Evolutionary conservation across 2,329 filamentous ascomycete species (phyloP).

Genomic region (Geosmithia morbida): DNA sequence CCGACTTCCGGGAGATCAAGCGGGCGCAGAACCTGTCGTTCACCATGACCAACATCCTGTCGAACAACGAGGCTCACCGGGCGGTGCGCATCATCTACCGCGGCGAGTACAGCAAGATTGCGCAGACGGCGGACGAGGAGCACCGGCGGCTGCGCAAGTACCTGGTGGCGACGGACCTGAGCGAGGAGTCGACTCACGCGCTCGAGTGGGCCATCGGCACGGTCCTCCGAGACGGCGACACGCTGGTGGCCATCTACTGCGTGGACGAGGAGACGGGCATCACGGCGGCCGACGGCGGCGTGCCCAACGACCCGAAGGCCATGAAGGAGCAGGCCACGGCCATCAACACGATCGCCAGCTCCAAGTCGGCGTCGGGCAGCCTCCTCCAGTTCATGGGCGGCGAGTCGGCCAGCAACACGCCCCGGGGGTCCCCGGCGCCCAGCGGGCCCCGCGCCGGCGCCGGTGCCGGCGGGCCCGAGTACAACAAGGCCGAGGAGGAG

Average conservation of each 20-base stretch:
- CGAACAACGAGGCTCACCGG: conserved; percentile 61
- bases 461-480: background rate
- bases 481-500: conserved; percentile 58
- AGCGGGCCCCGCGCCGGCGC: background rate
- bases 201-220: conserved; percentile 97
- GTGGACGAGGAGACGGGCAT: conserved; percentile 73
- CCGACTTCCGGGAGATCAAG: conserved; percentile 71
- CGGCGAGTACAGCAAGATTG: conserved; percentile 67
- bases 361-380: conserved; percentile 13
- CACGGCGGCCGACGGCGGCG: conserved; percentile 17
- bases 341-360: conserved; percentile 46
- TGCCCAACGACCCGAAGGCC: conserved; percentile 59
- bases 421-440: conserved; percentile 3
- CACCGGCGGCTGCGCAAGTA: conserved; percentile 75
- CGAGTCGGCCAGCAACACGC: conserved; percentile 3
- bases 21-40: conserved; percentile 75
- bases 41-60: conserved; percentile 65
- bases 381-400: conserved; percentile 1
- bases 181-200: conserved; percentile 86
- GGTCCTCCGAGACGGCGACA: conserved; percentile 86
- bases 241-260: conserved; percentile 82
- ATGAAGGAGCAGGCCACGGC: conserved; percentile 64
- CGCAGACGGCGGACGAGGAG: conserved; percentile 65
- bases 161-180: conserved; percentile 88
- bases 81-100: conserved; percentile 82